Conservation (phyloP, 208 protist genomes). For the Leishmania amazonensis region DNA sequence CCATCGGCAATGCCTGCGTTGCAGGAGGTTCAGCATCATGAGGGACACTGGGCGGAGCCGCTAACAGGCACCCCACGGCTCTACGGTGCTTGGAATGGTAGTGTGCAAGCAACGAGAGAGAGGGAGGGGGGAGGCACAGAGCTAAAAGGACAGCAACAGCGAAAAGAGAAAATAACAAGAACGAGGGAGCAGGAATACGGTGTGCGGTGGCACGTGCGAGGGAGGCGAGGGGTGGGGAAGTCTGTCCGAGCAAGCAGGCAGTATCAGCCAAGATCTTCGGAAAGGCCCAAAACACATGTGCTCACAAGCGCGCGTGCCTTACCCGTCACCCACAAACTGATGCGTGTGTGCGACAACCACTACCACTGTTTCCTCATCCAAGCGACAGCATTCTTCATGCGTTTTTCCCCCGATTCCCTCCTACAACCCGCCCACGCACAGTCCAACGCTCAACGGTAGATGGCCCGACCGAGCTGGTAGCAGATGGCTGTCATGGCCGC, state of each 20-base stretch:
- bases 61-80: background rate
- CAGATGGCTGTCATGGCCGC: constrained; percentile 38
- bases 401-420: background rate
- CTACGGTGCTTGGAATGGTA: background rate
- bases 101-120: constrained; percentile 1
- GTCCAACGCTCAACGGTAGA: constrained; percentile 19
- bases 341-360: background rate
- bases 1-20: background rate
- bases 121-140: background rate
- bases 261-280: background rate
- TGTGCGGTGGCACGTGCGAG: background rate
- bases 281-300: background rate
- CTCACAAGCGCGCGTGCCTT: background rate
- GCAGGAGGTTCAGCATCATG: background rate
- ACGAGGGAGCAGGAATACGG: background rate
- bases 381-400: background rate
- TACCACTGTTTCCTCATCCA: background rate
- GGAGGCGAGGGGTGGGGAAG: background rate
- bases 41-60: background rate
- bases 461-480: constrained; percentile 42
- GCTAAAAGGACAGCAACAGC: background rate
- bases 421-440: background rate
- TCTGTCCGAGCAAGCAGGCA: background rate
- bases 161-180: background rate
- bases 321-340: background rate